Conservation (phyloP, 768 basidiomycete genomes). For the Rhodosporidiobolus sp. region DNA sequence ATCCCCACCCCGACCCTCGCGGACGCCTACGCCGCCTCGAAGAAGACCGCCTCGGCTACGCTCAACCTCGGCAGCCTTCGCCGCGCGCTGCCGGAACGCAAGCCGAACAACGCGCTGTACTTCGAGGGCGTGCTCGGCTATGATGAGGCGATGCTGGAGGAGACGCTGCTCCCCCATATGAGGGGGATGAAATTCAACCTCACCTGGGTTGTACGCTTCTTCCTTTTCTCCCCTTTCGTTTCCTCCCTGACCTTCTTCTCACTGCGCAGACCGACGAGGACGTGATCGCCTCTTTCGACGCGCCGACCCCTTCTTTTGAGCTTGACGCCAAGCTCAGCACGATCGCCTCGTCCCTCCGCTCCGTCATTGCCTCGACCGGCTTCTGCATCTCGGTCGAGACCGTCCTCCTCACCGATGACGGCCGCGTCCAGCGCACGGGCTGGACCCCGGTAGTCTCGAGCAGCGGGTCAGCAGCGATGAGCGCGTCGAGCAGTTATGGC, state of each 20-base stretch:
- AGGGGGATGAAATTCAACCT: slow-evolving; percentile 31
- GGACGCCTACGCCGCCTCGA: slow-evolving; percentile 28
- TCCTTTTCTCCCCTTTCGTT: neutral
- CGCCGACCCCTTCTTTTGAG: slow-evolving; percentile 7
- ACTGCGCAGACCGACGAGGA: slow-evolving; percentile 40
- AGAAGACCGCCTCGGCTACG: slow-evolving; percentile 16
- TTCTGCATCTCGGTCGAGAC: slow-evolving; percentile 35
- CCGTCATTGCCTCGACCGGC: slow-evolving; percentile 27
- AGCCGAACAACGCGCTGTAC: slow-evolving; percentile 39
- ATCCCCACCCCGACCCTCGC: slow-evolving; percentile 35
- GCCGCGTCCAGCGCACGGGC: slow-evolving; percentile 23
- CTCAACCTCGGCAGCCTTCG: slow-evolving; percentile 35
- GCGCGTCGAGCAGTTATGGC: neutral
- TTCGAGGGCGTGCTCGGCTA: slow-evolving; percentile 43
- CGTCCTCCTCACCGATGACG: slow-evolving; percentile 29
- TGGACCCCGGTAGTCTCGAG: slow-evolving; percentile 32
- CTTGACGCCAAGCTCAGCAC: slow-evolving; percentile 26
- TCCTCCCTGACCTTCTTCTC: neutral
- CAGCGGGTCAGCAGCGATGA: neutral
- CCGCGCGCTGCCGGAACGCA: slow-evolving; percentile 22
- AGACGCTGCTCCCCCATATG: slow-evolving; percentile 33
- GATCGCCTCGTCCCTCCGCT: slow-evolving; percentile 12
- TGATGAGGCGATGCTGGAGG: slow-evolving; percentile 34
- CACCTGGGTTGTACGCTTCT: slow-evolving; percentile 39
- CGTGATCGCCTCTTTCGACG: slow-evolving; percentile 37